Conservation (phyloP, 2,329 filamentous ascomycete genomes). For the Ophiostoma montium region DNA sequence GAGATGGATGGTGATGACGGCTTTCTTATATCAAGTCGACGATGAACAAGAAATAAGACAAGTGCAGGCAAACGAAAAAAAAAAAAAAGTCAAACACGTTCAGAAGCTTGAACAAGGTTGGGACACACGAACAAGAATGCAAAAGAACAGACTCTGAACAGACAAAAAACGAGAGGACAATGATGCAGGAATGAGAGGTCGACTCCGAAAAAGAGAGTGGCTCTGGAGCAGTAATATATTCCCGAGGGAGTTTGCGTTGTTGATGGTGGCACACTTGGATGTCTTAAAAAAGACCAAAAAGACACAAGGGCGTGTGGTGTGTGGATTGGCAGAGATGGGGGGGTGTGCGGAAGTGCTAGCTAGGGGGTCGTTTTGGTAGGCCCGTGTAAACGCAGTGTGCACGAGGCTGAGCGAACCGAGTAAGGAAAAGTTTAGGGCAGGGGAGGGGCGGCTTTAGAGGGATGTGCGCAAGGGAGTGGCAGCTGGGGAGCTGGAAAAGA, state of each 20-base stretch:
- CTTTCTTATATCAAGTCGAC: too few relatives aligned
- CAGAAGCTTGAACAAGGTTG: neutral
- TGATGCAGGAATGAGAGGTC: constrained; percentile 1
- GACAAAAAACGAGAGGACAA: neutral
- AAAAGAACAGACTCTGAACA: neutral
- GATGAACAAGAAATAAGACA: too few relatives aligned
- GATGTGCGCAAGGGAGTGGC: neutral
- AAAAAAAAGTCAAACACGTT: too few relatives aligned
- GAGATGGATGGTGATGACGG: neutral
- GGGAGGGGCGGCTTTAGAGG: neutral
- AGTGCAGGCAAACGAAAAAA: too few relatives aligned
- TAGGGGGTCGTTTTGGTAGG: neutral
- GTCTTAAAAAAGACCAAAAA: neutral
- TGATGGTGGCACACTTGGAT: constrained; percentile 8
- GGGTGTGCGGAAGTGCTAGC: neutral
- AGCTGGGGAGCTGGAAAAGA: constrained; percentile 6
- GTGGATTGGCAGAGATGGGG: neutral
- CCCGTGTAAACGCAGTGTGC: neutral
- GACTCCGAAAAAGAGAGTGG: constrained; percentile 10
- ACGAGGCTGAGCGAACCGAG: constrained; percentile 13
- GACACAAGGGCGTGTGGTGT: neutral
- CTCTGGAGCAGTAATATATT: constrained; percentile 14
- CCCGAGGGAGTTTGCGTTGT: constrained; percentile 8
- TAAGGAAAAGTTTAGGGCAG: neutral
- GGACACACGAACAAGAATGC: neutral